Evolutionary conservation across 441 rosid genomes (phyloP), one percentile per base, ranked within the genome.

Genomic region (Adansonia grandidieri): DNA sequence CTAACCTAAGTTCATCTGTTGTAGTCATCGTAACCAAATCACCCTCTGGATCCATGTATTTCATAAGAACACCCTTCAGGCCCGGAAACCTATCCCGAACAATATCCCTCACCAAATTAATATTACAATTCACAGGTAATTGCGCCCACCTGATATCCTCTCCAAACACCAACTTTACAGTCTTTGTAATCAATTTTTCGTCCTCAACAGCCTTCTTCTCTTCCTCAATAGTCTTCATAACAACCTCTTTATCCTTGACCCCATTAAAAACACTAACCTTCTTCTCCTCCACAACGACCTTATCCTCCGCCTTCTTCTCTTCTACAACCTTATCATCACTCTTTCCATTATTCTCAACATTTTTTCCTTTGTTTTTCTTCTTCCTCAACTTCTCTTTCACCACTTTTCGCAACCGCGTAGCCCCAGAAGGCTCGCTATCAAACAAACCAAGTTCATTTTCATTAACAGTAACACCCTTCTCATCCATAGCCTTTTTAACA

Each of bases 141-240:
- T 90, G 97, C 5, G 98, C 98, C 90, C 90, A 87, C 80, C 99
- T 90, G 72, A 94, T 96, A 78, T 96, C 99, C 79, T 96, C 98
- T 77, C 96, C 98, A 60, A 89, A 85, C 48, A 97, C 96, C 81
- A 97, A 82, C 85, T 97, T 97, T 77, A 91, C 91, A 9, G 89
- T 91, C 89, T 88, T 90, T 19, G 91, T 81, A 64, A 90, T 80
- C 5, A 73, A 84, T 50, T 82, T 84, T 15, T 85, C 91, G 78
- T 84, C 88, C 82, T 88, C 81, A 71, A 83, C 87, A 66, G 81
- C 89, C 84, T 75, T 83, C 74, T 85, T 86, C 83, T 65, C 91
- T 69, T 86, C 88, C 71, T 81, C 78, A n/a, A 78, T 75, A 51
- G 83, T 84, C 77, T 81, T 86, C 78, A 72, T 62, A 45, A 90